These are phyloP conservation scores for Metschnikowia noctiluminum DNA, from an alignment of 805 yeast genomes.

Conservation along the genomic window DNA sequence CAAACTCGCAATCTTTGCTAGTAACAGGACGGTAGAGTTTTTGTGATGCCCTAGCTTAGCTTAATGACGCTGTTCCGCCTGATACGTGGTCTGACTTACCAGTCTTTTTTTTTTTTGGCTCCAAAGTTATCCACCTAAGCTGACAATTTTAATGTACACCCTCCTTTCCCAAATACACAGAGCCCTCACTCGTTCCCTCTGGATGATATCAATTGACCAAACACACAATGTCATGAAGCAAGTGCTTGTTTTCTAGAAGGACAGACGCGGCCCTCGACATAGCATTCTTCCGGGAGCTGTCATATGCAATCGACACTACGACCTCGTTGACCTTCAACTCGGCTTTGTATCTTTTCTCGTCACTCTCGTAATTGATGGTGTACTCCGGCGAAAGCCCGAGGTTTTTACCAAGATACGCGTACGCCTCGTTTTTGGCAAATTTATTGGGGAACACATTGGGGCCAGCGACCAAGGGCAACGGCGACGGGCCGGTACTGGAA, in stretches of 20 bases:
- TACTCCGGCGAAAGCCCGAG: constrained; percentile 37
- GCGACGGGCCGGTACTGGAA: not conserved
- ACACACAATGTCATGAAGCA: constrained; percentile 14
- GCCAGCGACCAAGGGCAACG: constrained; percentile 30
- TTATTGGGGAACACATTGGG: constrained; percentile 27
- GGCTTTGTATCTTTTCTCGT: constrained; percentile 22
- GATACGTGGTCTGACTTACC: too few species aligned
- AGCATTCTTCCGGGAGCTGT: constrained; percentile 37
- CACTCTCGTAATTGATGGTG: constrained; percentile 21
- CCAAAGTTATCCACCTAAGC: too few species aligned
- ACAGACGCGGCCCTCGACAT: constrained; percentile 41
- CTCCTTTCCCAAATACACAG: too few species aligned
- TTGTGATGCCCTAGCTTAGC: too few species aligned
- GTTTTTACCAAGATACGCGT: constrained; percentile 36
- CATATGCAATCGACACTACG: constrained; percentile 31
- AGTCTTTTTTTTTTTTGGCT: too few species aligned
- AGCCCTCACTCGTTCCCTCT: too few species aligned
- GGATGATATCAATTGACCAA: constrained; percentile 2
- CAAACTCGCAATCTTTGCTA: too few species aligned
- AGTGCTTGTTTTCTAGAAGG: constrained; percentile 25
- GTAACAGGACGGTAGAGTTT: too few species aligned
- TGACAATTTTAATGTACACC: too few species aligned
- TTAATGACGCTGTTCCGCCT: too few species aligned
- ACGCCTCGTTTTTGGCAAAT: constrained; percentile 37
- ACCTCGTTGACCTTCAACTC: constrained; percentile 30